phyloP scores from a whole-genome alignment of 108 stramenopile genomes.

The Fragilaria crotonensis region DNA sequence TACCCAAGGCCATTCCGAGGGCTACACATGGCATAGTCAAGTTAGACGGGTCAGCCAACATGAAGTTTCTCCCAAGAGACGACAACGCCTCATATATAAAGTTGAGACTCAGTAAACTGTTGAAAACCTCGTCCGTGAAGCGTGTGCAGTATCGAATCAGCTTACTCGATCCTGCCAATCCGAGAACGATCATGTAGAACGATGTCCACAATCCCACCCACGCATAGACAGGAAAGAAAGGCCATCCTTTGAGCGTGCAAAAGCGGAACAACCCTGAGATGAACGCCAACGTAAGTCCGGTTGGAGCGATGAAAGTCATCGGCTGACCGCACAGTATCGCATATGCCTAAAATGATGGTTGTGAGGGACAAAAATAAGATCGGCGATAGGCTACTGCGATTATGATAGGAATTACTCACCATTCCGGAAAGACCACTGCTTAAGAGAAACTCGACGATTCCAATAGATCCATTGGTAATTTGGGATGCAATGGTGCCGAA shows the following conservation, averaged over 20 bases:
- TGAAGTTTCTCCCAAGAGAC: conserved; percentile 64
- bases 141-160: conserved; percentile 90
- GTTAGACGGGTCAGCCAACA: conserved; percentile 72
- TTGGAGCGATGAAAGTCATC: conserved; percentile 96
- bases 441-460: conserved; percentile 87
- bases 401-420: conserved; percentile 24
- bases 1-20: conserved; percentile 61
- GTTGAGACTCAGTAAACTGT: conserved; percentile 87
- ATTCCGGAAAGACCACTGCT: conserved; percentile 82
- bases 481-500: conserved; percentile 89
- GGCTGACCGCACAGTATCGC: conserved; percentile 88
- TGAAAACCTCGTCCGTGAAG: conserved; percentile 97
- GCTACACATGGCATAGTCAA: conserved; percentile 77
- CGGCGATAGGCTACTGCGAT: not conserved
- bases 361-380: not conserved
- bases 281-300: conserved; percentile 91
- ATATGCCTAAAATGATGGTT: conserved; percentile 38
- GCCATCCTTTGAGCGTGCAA: conserved; percentile 55
- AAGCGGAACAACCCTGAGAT: conserved; percentile 85
- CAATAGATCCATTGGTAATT: conserved; percentile 83
- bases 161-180: conserved; percentile 70
- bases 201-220: conserved; percentile 96
- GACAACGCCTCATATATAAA: conserved; percentile 89
- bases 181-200: conserved; percentile 72
- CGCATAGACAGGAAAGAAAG: conserved; percentile 91